Evolutionary conservation across 2,329 filamentous ascomycete genomes (phyloP), one percentile per base, ranked within the genome.

Genomic region (Aspergillus neotritici): DNA sequence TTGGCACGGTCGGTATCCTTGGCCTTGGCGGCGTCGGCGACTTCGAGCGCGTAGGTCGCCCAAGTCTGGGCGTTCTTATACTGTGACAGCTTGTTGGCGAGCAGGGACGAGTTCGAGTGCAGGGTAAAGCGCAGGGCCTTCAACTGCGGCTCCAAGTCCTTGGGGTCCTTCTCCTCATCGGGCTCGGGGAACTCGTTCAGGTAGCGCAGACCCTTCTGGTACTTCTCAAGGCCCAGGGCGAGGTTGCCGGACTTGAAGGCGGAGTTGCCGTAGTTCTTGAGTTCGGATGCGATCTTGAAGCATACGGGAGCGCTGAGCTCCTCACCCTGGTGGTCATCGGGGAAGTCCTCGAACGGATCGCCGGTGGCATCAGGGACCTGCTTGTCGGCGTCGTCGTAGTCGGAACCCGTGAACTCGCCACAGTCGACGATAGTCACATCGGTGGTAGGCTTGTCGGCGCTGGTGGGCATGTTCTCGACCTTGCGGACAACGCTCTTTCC

Each of bases 281-380:
- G 81, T 53, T 87, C 87, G 4, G 78, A 74, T 2, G 87, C 89
- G 48, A 97, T 90, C 68, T 86, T 80, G 64, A 87, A 77, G 49
- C 89, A 79, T 49, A 84, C 77, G 13, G 75, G 64, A 11, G 84
- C 84, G 38, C 80, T 78, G 50, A 89, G 77, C 41, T 82, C 74
- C 42, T 80, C 70, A 37, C 77, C 72, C 50, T 74, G 49, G 70
- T 67, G 80, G 70, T 98, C 93, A 63, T 96, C 89, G 29, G 93
- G 93, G 70, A 86, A 97, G 65, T 97, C 93, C 72, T 97, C 91
- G 70, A 94, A 96, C 5, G 82, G 78, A 71, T 98, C 93, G 51
- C 93, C 93, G 11, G 86, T 87, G 41, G 79, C 74, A 64, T 97
- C 91, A 44, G 87, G 77, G 30, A 75, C 69, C 69, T 86, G 87